These are phyloP conservation scores for Kwoniella sp. DNA, from an alignment of 768 basidiomycete genomes.

Conservation along the genomic window DNA sequence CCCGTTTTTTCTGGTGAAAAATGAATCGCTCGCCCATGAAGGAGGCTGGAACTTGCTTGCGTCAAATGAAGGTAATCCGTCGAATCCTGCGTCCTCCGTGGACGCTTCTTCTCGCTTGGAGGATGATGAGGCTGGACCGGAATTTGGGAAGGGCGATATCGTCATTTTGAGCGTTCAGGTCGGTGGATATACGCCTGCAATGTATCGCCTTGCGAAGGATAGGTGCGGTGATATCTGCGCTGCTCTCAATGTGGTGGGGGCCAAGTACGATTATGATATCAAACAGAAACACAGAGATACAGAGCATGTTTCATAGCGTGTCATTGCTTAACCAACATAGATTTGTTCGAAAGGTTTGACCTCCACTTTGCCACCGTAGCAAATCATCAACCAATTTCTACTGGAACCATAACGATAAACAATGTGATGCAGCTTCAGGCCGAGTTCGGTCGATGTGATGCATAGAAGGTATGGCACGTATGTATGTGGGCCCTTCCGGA, in stretches of 20 bases:
- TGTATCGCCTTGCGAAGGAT: no score
- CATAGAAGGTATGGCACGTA: no score
- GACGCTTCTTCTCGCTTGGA: background rate
- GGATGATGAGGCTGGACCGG: background rate
- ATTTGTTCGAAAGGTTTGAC: background rate
- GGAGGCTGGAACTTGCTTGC: conserved; percentile 33
- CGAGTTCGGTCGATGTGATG: no score
- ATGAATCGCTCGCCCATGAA: conserved; percentile 32
- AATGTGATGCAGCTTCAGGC: no score
- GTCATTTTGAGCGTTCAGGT: background rate
- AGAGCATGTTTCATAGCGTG: no score
- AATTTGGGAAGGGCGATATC: background rate
- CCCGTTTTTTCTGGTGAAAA: conserved; percentile 17
- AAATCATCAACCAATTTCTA: background rate
- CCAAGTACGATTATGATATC: no score
- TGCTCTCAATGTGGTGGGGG: no score
- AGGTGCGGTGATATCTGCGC: no score
- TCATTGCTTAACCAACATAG: no score
- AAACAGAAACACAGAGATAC: no score
- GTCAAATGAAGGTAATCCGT: conserved; percentile 28
- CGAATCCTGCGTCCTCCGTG: conserved; percentile 1
- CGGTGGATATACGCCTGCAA: no score
- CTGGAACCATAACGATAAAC: background rate
- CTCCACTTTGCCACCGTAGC: conserved; percentile 1
- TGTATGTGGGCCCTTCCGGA: no score